Percentiles rank a stretch among this genome's conserved stretches.
These are phyloP conservation scores for Colletotrichum gloeosporioides DNA, from an alignment of 2,329 filamentous ascomycete species.

Conservation along the genomic window DNA sequence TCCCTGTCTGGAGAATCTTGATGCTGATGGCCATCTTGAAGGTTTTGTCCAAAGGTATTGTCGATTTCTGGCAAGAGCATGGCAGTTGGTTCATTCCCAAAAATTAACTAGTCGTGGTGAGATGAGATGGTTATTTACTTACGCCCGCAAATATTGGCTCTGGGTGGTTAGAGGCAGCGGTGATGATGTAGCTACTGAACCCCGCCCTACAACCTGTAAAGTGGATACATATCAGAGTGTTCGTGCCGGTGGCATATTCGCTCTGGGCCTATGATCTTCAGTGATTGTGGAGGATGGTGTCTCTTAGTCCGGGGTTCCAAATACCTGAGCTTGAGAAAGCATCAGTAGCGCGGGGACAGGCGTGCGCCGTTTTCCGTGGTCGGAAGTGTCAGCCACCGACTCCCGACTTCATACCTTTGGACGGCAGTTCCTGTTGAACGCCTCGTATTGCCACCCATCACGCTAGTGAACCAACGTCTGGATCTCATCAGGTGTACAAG, in stretches of 20 bases:
- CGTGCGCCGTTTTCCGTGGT: background rate
- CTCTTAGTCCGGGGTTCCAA: background rate
- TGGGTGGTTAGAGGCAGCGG: no score
- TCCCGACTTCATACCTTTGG: fast-evolving
- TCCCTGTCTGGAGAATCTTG: background rate
- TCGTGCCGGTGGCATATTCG: background rate
- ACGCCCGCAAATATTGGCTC: no score
- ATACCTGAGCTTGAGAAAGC: background rate
- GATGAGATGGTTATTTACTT: background rate
- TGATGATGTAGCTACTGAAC: background rate
- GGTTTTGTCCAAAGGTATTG: background rate
- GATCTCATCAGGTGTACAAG: background rate
- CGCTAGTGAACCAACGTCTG: fast-evolving
- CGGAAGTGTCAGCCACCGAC: background rate
- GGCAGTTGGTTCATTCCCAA: background rate
- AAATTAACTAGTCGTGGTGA: background rate
- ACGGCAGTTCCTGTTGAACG: background rate
- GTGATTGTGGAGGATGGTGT: background rate
- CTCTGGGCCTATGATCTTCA: background rate
- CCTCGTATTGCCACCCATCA: background rate
- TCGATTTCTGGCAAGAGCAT: fast-evolving
- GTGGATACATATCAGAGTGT: background rate
- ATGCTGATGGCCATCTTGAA: background rate
- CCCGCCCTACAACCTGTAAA: background rate
- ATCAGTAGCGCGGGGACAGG: background rate